These are phyloP conservation scores for Cinnamomum chago DNA, from an alignment of 164 flowering plant species.

Conservation along the genomic window DNA sequence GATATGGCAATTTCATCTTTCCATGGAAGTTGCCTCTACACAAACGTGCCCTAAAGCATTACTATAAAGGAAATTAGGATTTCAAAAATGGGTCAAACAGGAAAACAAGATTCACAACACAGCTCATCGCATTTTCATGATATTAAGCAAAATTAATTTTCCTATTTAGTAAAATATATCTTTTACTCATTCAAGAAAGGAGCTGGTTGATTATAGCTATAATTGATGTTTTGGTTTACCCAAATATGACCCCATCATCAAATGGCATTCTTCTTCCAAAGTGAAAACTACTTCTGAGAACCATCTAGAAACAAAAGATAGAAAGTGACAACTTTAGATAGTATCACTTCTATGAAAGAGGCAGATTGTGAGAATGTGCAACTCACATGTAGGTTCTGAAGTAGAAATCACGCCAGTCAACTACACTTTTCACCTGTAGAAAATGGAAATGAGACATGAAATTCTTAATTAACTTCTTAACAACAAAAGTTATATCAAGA, in stretches of 20 bases:
- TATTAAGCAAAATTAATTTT: too few relatives aligned
- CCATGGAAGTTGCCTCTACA: too few relatives aligned
- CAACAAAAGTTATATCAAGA: neutral
- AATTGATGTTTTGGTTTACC: neutral
- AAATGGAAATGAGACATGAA: constrained; percentile 9
- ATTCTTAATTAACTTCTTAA: neutral
- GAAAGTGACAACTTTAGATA: too few relatives aligned
- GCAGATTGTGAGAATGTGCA: neutral
- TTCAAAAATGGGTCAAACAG: too few relatives aligned
- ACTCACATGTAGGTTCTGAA: constrained; percentile 69
- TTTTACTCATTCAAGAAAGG: too few relatives aligned
- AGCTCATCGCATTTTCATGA: too few relatives aligned
- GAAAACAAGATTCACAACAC: too few relatives aligned
- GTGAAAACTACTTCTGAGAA: neutral
- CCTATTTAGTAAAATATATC: too few relatives aligned
- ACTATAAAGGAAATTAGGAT: too few relatives aligned
- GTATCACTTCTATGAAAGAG: neutral
- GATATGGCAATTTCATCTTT: too few relatives aligned
- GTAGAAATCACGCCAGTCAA: constrained; percentile 94
- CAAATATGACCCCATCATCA: neutral
- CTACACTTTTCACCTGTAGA: constrained; percentile 71
- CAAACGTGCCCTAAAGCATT: too few relatives aligned
- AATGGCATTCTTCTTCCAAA: neutral
- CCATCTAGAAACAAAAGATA: neutral
- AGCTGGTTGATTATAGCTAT: too few relatives aligned